Evolutionary conservation across 805 yeast species (phyloP).

Genomic region (Saturnispora quitensis): DNA sequence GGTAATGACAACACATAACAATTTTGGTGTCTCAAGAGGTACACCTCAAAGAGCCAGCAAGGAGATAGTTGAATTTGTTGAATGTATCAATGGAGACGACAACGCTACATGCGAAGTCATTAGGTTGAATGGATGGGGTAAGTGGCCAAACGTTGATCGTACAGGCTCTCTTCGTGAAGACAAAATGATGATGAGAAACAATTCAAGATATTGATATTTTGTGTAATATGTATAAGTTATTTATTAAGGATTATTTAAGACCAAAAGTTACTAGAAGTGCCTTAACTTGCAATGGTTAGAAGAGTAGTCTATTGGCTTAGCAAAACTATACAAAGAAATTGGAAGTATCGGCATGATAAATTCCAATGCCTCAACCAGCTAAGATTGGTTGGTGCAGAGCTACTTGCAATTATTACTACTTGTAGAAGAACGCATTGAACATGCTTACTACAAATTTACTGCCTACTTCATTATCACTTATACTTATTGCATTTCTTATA

Average conservation of each 20-base stretch:
- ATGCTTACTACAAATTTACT: too few species aligned
- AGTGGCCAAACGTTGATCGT: constrained; percentile 78
- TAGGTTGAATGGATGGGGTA: constrained; percentile 84
- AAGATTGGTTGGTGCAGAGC: too few species aligned
- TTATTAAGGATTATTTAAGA: neutral
- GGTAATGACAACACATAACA: constrained; percentile 56
- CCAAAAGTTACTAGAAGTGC: too few species aligned
- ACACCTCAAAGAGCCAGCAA: constrained; percentile 80
- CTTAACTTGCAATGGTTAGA: too few species aligned
- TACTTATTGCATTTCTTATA: neutral
- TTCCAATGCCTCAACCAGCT: too few species aligned
- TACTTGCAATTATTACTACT: too few species aligned
- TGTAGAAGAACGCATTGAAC: too few species aligned
- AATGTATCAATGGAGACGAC: constrained; percentile 85
- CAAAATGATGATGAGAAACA: constrained; percentile 26
- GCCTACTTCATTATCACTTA: too few species aligned
- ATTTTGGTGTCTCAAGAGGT: constrained; percentile 58
- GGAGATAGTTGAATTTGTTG: constrained; percentile 76
- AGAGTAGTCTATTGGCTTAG: too few species aligned
- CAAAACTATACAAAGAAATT: too few species aligned
- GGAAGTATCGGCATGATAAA: too few species aligned
- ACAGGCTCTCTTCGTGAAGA: constrained; percentile 78
- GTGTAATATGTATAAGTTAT: neutral
- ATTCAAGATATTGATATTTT: neutral
- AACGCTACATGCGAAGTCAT: constrained; percentile 89